Conservation (phyloP, 31 red algal species). For the Asparagopsis taxiformis region DNA sequence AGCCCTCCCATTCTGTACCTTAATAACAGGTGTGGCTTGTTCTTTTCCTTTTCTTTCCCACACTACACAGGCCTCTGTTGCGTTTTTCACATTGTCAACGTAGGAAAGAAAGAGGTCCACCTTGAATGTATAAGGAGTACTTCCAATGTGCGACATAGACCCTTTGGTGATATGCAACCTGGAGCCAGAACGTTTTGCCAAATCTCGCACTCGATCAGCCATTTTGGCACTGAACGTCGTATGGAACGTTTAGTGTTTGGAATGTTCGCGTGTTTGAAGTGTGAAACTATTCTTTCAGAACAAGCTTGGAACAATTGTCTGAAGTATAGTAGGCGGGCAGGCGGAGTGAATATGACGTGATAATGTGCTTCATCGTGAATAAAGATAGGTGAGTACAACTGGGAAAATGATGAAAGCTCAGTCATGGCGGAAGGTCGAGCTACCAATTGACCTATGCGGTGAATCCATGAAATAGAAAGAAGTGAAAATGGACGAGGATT, state of each 20-base stretch:
- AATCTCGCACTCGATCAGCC: conserved; percentile 24
- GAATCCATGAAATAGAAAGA: too few species aligned
- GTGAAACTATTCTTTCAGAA: too few species aligned
- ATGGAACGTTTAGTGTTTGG: too few species aligned
- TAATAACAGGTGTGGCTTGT: conserved; percentile 19
- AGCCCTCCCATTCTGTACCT: conserved; percentile 35
- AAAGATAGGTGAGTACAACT: too few species aligned
- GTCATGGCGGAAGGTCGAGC: conserved; percentile 13
- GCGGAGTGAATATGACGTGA: too few species aligned
- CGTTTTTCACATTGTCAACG: conserved; percentile 41
- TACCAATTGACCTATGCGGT: too few species aligned
- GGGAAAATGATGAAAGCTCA: too few species aligned
- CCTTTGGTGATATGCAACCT: conserved; percentile 24
- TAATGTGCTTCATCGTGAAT: too few species aligned
- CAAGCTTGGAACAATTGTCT: too few species aligned
- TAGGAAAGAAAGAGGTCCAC: conserved; percentile 54
- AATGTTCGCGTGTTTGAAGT: too few species aligned
- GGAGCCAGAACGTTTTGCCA: conserved; percentile 25
- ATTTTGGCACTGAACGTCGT: conserved; percentile 5
- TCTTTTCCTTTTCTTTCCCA: conserved; percentile 43
- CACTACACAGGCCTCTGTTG: conserved; percentile 28
- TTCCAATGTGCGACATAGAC: conserved; percentile 58
- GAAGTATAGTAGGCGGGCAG: too few species aligned
- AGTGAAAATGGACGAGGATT: too few species aligned
- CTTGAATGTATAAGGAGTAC: conserved; percentile 43